These are phyloP conservation scores for Bullera alba DNA, from an alignment of 768 basidiomycete species.

Conservation along the genomic window DNA sequence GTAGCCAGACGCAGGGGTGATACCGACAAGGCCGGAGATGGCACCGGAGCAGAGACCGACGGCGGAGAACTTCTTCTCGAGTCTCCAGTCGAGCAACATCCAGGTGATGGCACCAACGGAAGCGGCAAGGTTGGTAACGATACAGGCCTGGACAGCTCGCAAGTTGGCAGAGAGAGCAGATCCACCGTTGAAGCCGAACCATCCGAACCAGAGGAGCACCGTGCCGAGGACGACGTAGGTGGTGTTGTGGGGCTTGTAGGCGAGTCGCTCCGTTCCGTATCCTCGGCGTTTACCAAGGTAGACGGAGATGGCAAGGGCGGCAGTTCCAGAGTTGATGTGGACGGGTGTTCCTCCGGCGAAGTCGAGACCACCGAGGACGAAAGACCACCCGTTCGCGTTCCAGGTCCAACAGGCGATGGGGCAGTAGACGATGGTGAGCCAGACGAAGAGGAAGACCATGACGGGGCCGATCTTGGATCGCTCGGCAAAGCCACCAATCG, in stretches of 20 bases:
- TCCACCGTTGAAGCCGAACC: conserved; percentile 84
- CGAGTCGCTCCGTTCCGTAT: conserved; percentile 47
- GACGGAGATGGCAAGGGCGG: conserved; percentile 77
- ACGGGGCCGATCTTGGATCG: conserved; percentile 71
- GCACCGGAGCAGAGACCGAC: conserved; percentile 89
- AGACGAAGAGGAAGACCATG: conserved; percentile 71
- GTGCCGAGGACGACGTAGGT: conserved; percentile 75
- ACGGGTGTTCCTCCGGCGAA: conserved; percentile 62
- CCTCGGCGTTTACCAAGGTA: conserved; percentile 72
- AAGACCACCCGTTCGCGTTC: conserved; percentile 71
- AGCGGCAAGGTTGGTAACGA: conserved; percentile 84
- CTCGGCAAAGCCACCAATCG: conserved; percentile 62
- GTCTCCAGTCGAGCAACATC: conserved; percentile 66
- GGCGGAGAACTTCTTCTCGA: conserved; percentile 77
- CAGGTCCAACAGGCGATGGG: conserved; percentile 77
- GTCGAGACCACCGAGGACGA: conserved; percentile 67
- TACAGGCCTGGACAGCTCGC: conserved; percentile 72
- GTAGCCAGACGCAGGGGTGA: conserved; percentile 79
- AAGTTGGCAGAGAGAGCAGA: conserved; percentile 75
- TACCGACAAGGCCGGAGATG: conserved; percentile 76
- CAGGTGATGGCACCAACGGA: conserved; percentile 70
- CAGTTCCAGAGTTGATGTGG: conserved; percentile 54
- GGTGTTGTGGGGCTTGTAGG: conserved; percentile 81
- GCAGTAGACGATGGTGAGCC: conserved; percentile 82
- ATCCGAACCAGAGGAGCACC: conserved; percentile 77